Evolutionary conservation across 176 grass and related monocot genomes (phyloP), one percentile per base, ranked within the genome.

Genomic region (Chloris gayana): DNA sequence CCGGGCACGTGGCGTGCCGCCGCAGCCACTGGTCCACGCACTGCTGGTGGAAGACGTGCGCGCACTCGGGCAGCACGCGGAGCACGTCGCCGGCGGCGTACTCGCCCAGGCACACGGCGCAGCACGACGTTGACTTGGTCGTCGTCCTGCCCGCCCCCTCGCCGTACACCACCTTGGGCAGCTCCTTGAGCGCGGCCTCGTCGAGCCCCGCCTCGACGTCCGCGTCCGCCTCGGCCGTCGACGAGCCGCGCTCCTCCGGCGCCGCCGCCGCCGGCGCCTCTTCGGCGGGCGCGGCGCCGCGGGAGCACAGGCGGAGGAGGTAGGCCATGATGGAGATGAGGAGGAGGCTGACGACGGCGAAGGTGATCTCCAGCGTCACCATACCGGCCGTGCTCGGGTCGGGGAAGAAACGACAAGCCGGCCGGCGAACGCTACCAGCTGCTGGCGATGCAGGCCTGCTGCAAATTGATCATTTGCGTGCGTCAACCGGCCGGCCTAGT

Each of bases 11-110:
- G 38, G 84, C 77, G 19, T 46, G 80, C 7, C 80, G 76, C 8
- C 72, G 68, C 22, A 91, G 83, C 92, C 92, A 94, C 30, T 42
- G 78, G 72, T 91, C 92, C 60, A 91, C 74, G 86, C 92, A 94
- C 7, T 35, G 70, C 3, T 67, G 79, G 72, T 94, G 88, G 83
- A 94, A 94, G 0, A 74, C 44, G 86, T 94, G 92, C 53, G 60
- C 47, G 86, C 92, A 91, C 68, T 46, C 56, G 11, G 92, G 89
- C 73, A 91, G 86, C 73, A 89, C 76, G 2, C 89, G 85, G 47
- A 93, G 72, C 88, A 76, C 82, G 45, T 93, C 82, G 2, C 77
- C 69, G n/a, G 57, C 46, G 65, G 34, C 57, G 82, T 89, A 88
- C 13, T 93, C 91, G 42, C 74, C 88, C 3, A 90, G 88, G 85